Base-by-base conservation (phyloP, 2,329 filamentous ascomycete genomes). In the Cylindrodendrum hubeiense region DNA sequence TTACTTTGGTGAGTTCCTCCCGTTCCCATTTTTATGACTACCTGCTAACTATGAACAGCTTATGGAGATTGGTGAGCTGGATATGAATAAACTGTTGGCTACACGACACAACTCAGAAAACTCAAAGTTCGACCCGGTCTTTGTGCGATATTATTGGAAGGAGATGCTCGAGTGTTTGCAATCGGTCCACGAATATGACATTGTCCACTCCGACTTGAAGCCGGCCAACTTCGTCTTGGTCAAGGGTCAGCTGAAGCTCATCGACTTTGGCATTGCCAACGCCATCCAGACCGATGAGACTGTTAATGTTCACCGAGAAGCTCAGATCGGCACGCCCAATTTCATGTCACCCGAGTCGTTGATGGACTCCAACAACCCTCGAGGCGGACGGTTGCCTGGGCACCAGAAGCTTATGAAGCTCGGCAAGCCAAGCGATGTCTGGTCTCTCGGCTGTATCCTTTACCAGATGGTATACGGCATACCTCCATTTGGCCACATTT, bases 391-490 rank as follows among this genome's bases (percentile, higher is more conserved):
- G 9, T 67, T 79, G 2, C 77, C 77, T 2, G 80, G 79, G 5
- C 77, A 81, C 22, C 86, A 89, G 15, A 97, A 95, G 78, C 86
- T 98, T 65, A 96, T 98, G 90, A 97, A 97, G 78, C 86, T 99
- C 7, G 97, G 96, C 65, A 98, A 98, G 76, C 93, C 96, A 7
- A 96, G 92, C 71, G 96, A 99, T 78, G 91, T 99, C 19, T 99
- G 96, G 96, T 95, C 92, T 77, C 82, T 99, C 15, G 96, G 96
- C 19, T 99, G 96, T 77, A 98, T 99, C 66, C 84, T 99, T 15
- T 99, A 97, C 81, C 95, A 98, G 78, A 97, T 99, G 93, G 93
- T 95, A 1, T 99, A 99, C 77, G 96, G 96, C n/a, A 87, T 91
- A n/a, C 92, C 94, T 4, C 96, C 96, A 0, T 99, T 99, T 76